Evolutionary conservation across 2,329 filamentous ascomycete genomes (phyloP), one percentile per base, ranked within the genome.

Genomic region (Curvularia verruculosa): DNA sequence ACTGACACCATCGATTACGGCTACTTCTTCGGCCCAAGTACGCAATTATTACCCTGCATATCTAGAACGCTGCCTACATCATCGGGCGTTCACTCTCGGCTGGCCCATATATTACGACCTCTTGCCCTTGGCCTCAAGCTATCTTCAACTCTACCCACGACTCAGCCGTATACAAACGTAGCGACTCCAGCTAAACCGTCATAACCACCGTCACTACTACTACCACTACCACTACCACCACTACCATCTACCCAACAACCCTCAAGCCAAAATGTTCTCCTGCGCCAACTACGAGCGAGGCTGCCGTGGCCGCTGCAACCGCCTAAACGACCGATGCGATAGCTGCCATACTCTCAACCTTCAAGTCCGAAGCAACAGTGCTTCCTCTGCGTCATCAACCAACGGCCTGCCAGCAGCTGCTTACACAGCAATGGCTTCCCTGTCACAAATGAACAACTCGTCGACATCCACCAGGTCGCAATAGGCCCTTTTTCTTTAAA

Each of bases 201-300:
- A 37, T 15, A n/a, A 52, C 36, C 46, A 43, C n/a, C n/a, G n/a
- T n/a, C n/a, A n/a, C n/a, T n/a, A n/a, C n/a, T n/a, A n/a, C n/a
- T n/a, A n/a, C n/a, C n/a, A n/a, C n/a, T n/a, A n/a, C n/a, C n/a
- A n/a, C 23, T 13, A 54, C 47, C 18, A 41, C 23, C 19, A 34
- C 21, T 10, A 44, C 24, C 28, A 36, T 7, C 5, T 36, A 18
- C 26, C 8, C 41, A 21, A 23, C 28, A 46, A 40, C 5, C n/a
- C 47, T 45, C 49, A 63, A 48, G 49, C 43, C 70, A 74, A 49
- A 55, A 78, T 78, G 76, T 78, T 77, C 75, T 78, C 76, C 41
- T 78, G 76, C 64, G 71, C 73, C 70, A 78, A 78, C 72, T 78
- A 78, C 73, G 76, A 78, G 60, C 75, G 76, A 28, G 76, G 76